These are phyloP conservation scores for Plantago rigida DNA, from an alignment of 305 asterid genomes.

Conservation along the genomic window DNA sequence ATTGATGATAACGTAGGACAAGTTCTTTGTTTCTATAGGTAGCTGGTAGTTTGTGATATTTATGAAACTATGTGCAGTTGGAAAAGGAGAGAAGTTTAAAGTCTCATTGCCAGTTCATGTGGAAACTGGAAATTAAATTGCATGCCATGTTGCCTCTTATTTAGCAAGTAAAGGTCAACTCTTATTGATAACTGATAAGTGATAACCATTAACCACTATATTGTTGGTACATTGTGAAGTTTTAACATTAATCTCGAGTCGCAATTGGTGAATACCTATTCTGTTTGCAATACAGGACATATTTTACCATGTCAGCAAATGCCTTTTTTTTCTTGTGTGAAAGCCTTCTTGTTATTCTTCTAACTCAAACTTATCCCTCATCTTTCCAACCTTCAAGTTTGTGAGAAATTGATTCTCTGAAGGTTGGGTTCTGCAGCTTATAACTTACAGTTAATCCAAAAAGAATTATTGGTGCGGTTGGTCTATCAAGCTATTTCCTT, in stretches of 20 bases:
- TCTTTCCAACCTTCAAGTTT: constrained; percentile 1
- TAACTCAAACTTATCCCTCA: not conserved
- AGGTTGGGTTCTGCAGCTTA: not conserved
- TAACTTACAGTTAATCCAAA: not conserved
- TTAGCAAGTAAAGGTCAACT: not conserved
- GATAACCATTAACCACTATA: not conserved
- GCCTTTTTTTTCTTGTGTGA: not conserved
- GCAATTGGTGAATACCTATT: constrained; percentile 11
- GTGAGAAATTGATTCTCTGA: too few relatives aligned
- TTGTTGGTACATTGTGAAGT: constrained; percentile 10
- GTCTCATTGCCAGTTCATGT: constrained; percentile 17
- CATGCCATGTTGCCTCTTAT: not conserved
- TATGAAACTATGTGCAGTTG: constrained; percentile 2
- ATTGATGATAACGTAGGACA: constrained; percentile 20
- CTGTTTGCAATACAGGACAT: constrained; percentile 1
- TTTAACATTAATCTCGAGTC: not conserved
- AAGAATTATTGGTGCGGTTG: not conserved
- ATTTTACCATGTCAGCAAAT: constrained; percentile 7
- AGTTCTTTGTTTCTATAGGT: constrained; percentile 1
- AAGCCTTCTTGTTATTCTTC: not conserved
- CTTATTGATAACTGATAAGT: too few relatives aligned
- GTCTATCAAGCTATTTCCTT: constrained; percentile 8
- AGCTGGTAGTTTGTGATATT: not conserved
- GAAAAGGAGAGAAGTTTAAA: constrained; percentile 15
- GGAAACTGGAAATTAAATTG: not conserved